Evolutionary conservation across 805 yeast genomes (phyloP).

Genomic region (Yarrowia yakushimensis): DNA sequence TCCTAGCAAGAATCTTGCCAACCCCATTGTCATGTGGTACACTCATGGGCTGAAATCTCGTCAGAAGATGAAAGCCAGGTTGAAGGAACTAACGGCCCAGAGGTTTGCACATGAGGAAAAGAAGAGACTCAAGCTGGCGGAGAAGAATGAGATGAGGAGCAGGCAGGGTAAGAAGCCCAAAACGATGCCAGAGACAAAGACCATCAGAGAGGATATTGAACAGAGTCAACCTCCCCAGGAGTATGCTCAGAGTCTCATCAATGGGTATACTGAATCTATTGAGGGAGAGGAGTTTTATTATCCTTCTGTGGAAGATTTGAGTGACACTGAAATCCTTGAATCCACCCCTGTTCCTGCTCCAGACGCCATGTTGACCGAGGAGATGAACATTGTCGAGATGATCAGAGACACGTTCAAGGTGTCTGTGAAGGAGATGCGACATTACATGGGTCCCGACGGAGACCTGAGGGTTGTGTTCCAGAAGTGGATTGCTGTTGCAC

Average conservation of each 20-base stretch:
- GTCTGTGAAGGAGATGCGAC: not conserved
- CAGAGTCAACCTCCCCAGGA: not conserved
- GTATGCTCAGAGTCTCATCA: not conserved
- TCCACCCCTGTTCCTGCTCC: not conserved
- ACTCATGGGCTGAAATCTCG: not conserved
- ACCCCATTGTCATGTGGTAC: not conserved
- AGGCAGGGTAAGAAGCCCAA: not conserved
- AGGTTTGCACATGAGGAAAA: not conserved
- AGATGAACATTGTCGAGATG: not conserved
- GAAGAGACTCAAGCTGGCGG: not conserved
- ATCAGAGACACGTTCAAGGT: not conserved
- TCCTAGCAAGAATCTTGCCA: not conserved
- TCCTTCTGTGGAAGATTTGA: not conserved
- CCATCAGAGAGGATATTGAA: not conserved
- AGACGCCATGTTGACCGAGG: not conserved
- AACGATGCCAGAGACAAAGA: not conserved
- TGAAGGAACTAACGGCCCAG: not conserved
- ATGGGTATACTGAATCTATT: not conserved
- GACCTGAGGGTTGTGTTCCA: not conserved
- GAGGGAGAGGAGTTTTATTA: not conserved
- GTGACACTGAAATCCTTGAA: not conserved
- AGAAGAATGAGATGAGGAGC: not conserved
- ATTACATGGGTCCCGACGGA: not conserved
- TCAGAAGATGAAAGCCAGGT: not conserved
- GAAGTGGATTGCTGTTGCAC: not conserved